Evolutionary conservation across 176 grass and related monocot species (phyloP).

Genomic region (Cocos nucifera): DNA sequence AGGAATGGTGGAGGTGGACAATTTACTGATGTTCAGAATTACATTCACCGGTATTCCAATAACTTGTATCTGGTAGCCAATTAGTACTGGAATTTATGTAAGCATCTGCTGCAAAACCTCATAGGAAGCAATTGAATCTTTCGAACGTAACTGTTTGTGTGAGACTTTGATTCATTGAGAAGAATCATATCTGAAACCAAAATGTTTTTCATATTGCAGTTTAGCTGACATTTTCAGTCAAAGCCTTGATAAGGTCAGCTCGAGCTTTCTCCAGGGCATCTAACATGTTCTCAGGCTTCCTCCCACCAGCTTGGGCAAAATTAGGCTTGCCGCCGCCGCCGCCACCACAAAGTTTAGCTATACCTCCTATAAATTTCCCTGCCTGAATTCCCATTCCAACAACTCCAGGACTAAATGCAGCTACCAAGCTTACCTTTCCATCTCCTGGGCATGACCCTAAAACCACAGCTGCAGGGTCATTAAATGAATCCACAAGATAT

Average conservation of each 20-base stretch:
- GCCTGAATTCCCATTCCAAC: constrained; percentile 70
- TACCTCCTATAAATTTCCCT: constrained; percentile 76
- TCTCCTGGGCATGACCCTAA: constrained; percentile 77
- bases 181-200: no score
- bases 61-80: no score
- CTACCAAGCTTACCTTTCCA: constrained; percentile 84
- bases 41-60: no score
- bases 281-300: constrained; percentile 77
- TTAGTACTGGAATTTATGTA: no score
- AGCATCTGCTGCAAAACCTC: no score
- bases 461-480: constrained; percentile 77
- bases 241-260: constrained; percentile 34
- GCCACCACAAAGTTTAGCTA: constrained; percentile 82
- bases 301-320: constrained; percentile 88
- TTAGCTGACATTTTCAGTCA: constrained; percentile 40
- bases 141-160: no score
- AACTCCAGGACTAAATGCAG: constrained; percentile 65
- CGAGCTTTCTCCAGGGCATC: constrained; percentile 70
- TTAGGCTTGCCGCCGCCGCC: constrained; percentile 88
- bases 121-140: no score
- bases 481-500: constrained; percentile 49
- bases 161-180: no score
- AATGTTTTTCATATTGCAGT: background rate
- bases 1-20: no score
- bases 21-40: no score